These are phyloP conservation scores for Coniochaeta prunicola DNA, from an alignment of 2,329 filamentous ascomycete species.

Conservation along the genomic window DNA sequence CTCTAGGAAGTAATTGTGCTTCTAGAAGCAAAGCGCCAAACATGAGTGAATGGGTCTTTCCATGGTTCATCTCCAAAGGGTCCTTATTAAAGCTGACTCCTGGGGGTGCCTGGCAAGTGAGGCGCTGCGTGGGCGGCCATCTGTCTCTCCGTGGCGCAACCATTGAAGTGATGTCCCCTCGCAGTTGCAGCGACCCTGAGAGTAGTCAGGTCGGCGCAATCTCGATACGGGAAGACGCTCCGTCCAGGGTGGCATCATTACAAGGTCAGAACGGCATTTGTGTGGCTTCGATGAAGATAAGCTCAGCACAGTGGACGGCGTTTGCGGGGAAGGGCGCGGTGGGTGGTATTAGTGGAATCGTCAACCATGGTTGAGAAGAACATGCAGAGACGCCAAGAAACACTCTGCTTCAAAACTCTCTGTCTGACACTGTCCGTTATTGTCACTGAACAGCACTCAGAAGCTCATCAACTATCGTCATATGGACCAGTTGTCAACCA, in stretches of 20 bases:
- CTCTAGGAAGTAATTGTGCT: neutral
- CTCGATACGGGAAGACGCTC: slow-evolving; percentile 3
- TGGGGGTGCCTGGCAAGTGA: neutral
- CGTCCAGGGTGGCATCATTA: slow-evolving; percentile 1
- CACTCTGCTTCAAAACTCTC: neutral
- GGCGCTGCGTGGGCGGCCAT: slow-evolving; percentile 6
- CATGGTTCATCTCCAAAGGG: neutral
- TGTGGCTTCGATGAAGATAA: neutral
- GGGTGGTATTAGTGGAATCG: neutral
- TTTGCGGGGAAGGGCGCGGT: neutral
- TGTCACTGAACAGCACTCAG: neutral
- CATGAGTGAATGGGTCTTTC: neutral
- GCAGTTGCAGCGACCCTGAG: neutral
- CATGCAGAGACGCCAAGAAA: neutral
- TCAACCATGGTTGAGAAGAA: neutral
- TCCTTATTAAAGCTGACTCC: neutral
- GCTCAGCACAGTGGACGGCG: neutral
- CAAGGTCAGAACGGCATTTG: slow-evolving; percentile 2
- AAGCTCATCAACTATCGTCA: neutral
- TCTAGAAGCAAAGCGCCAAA: neutral
- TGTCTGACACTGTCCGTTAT: neutral
- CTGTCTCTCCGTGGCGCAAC: slow-evolving; percentile 7
- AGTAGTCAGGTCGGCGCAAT: neutral
- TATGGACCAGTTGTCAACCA: neutral
- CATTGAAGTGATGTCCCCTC: neutral